phyloP scores from a whole-genome alignment of 163 green algal species.

The Scenedesmus sp. region DNA sequence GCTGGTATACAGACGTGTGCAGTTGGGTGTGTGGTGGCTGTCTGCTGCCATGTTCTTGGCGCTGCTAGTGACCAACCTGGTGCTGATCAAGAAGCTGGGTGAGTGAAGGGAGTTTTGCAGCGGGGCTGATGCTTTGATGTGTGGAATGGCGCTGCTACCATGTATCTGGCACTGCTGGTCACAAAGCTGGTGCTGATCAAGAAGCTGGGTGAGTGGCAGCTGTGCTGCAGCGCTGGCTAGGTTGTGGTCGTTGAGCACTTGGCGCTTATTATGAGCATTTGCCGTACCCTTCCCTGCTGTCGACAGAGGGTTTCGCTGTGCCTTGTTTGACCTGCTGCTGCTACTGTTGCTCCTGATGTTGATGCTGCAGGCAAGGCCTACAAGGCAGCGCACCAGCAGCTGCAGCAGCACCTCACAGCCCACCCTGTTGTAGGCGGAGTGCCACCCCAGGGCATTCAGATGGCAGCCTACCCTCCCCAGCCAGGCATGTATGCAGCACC shows the following conservation, averaged over 20 bases:
- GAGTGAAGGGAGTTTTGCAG: not conserved
- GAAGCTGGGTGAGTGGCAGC: not conserved
- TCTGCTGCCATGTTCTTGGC: not conserved
- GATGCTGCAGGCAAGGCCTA: constrained; percentile 13
- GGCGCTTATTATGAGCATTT: not conserved
- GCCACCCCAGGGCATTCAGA: not conserved
- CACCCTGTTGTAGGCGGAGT: not conserved
- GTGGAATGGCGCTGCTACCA: not conserved
- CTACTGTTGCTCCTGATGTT: not conserved
- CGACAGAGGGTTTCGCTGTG: not conserved
- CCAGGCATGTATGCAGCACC: not conserved
- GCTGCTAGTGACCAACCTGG: not conserved
- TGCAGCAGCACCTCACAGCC: constrained; percentile 49
- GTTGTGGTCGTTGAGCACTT: not conserved
- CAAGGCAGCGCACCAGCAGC: constrained; percentile 42
- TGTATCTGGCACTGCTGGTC: not conserved
- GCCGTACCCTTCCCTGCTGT: not conserved
- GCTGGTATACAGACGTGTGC: not conserved
- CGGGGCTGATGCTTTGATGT: not conserved
- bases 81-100: not conserved
- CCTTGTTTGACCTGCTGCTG: not conserved
- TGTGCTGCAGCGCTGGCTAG: not conserved
- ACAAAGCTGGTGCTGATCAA: not conserved
- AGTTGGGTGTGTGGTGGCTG: not conserved
- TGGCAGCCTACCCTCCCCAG: constrained; percentile 11